Base-by-base conservation (phyloP, 1,139 yeast species). In the Yamadazyma siamensis region DNA sequence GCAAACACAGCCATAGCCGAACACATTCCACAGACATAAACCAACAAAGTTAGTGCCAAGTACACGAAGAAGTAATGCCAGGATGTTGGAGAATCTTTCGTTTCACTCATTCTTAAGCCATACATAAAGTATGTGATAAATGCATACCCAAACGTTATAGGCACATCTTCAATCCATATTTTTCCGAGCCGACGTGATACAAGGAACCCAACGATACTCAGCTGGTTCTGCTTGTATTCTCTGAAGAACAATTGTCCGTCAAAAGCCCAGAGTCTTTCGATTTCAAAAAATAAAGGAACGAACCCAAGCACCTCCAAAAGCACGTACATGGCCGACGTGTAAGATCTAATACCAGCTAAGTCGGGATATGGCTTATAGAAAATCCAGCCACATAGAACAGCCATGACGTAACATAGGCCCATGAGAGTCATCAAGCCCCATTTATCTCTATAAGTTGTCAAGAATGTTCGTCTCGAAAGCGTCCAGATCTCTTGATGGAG, bases 211-310 rank as follows among this genome's bases (percentile, higher is more conserved):
- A 76, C 53, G 2, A 81, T 71, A 11, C 80, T 64, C n/a, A 79
- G 75, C 35, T 76, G 71, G n/a, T 80, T 73, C 40, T 87, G 95
- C 30, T 75, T 71, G 37, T 83, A 67, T 52, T 87, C 96, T 38
- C 91, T 61, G 50, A 80, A 84, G 52, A 79, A 86, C 13, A 78
- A 69, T 25, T 71, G 61, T 22, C 89, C 77, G 52, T 86, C 96
- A 6, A 67, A 61, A 5, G 68, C 61, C 65, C 89, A 83, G 6
- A 86, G 59, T 27, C 95, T 62, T 49, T 82, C 85, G 4, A 81
- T 67, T 54, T 87, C 96, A 49, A 80, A 78, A 31, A 84, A 61
- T 50, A 83, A 57, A 26, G 86, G 75, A 34, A 80, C 55, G 49
- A 85, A 83, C 3, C 86, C 83, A 49, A 83, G 78, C 14, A 82